Evolutionary conservation across 768 basidiomycete genomes (phyloP).

Genomic region (Psilocybe tampanensis): DNA sequence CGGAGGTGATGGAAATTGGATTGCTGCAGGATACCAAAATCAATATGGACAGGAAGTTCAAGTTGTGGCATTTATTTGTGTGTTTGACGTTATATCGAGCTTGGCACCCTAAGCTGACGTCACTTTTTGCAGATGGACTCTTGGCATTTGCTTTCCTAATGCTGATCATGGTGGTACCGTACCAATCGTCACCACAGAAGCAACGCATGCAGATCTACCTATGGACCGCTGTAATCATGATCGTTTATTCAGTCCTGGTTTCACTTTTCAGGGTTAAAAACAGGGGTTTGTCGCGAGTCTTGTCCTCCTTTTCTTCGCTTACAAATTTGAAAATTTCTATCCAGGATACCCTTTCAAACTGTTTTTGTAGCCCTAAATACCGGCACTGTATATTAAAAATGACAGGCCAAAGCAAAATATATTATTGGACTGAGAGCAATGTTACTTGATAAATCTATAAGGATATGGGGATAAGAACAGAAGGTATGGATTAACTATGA

Average conservation of each 20-base stretch:
- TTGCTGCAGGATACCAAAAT: constrained; percentile 86
- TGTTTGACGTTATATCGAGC: constrained; percentile 34
- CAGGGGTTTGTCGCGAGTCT: constrained; percentile 54
- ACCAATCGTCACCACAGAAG: constrained; percentile 66
- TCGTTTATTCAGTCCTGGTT: constrained; percentile 86
- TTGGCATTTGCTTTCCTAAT: constrained; percentile 79
- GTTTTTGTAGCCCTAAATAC: constrained; percentile 47
- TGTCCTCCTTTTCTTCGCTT: background rate
- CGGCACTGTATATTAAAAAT: constrained; percentile 1
- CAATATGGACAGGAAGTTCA: constrained; percentile 94
- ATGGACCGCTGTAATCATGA: constrained; percentile 80
- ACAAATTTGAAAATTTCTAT: background rate
- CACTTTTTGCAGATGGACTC: constrained; percentile 69
- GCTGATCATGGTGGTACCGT: constrained; percentile 80
- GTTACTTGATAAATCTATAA: constrained; percentile 16
- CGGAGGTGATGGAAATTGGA: constrained; percentile 70
- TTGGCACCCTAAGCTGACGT: background rate
- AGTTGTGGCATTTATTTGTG: constrained; percentile 84
- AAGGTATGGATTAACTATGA: constrained; percentile 13
- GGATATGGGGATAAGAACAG: constrained; percentile 15
- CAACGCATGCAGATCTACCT: constrained; percentile 90
- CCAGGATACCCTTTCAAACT: constrained; percentile 83
- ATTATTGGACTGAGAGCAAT: constrained; percentile 3
- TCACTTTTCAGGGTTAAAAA: constrained; percentile 93
- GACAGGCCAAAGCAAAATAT: constrained; percentile 2